Conservation (phyloP, 2,329 filamentous ascomycete species). For the Cadophora sp. region DNA sequence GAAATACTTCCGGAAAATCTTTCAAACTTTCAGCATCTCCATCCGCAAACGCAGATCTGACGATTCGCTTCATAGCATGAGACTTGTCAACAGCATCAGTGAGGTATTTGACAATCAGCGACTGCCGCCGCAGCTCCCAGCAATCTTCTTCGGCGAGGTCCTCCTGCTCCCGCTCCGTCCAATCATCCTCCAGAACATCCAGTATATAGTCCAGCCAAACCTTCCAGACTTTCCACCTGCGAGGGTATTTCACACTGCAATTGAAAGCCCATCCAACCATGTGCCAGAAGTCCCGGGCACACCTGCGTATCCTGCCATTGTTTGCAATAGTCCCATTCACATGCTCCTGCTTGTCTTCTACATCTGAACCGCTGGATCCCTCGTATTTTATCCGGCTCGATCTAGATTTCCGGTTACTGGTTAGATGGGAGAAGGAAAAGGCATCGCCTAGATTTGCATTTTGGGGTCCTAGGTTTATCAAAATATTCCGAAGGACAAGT, state of each 20-base stretch:
- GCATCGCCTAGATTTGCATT: conserved; percentile 73
- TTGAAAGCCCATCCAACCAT: conserved; percentile 92
- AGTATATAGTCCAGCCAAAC: conserved; percentile 82
- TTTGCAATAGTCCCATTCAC: conserved; percentile 67
- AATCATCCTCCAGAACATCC: conserved; percentile 72
- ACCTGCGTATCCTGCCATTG: conserved; percentile 71
- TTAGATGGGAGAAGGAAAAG: conserved; percentile 66
- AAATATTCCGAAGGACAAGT: conserved; percentile 71
- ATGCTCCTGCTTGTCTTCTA: conserved; percentile 52
- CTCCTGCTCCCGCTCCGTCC: conserved; percentile 14
- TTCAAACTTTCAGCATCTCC: conserved; percentile 59
- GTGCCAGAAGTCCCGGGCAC: conserved; percentile 88
- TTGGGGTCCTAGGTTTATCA: conserved; percentile 70
- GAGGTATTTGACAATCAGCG: conserved; percentile 63
- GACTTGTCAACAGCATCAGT: conserved; percentile 50
- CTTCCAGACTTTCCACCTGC: conserved; percentile 83
- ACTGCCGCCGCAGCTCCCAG: conserved; percentile 52
- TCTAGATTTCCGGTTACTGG: conserved; percentile 35
- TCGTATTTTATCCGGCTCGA: conserved; percentile 42
- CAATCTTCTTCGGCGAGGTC: conserved; percentile 36
- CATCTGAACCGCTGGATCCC: conserved; percentile 50
- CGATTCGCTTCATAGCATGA: conserved; percentile 55
- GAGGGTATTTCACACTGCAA: conserved; percentile 75
- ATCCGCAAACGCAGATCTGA: conserved; percentile 72
- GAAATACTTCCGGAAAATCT: conserved; percentile 71